Evolutionary conservation across 495 filamentous ascomycete species (phyloP), one percentile per base, ranked within the genome.

Genomic region (Talaromyces liani): DNA sequence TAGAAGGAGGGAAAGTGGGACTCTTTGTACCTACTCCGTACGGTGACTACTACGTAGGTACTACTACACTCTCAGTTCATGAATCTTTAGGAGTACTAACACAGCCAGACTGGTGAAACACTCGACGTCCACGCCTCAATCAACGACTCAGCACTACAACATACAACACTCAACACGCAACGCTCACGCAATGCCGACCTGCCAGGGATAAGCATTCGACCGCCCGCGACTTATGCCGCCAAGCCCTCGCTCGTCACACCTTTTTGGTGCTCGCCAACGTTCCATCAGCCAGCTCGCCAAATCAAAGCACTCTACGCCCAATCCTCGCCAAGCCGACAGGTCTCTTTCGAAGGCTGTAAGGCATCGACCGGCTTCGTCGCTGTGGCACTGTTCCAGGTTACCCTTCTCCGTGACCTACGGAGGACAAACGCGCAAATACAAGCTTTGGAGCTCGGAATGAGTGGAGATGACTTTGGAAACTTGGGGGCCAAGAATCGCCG

Each of bases 221-320:
- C n/a, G 20, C 47, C 20, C 16, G 54, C 55, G 8, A 58, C n/a
- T 33, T 58, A 58, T 33, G 55, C 55, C 31, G 55, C 55, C 55
- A 58, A 58, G 55, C 55, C 29, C 7, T 33, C 18, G 27, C 55
- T 25, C 27, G 55, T 58, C 55, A 58, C 55, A 58, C 55, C 55
- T 18, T 29, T 25, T 54, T 25, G 20, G 20, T 51, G 47, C 47
- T 22, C 47, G 20, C 47, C 20, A 41, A 41, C 18, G 49, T 54
- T 25, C 8, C 49, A 54, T 54, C 49, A 22, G 49, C 47, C 47
- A 53, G n/a, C n/a, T 24, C 47, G 47, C 47, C 47, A 22, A 53
- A 53, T 53, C 47, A 53, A n/a, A n/a, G 47, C 22, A 2, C 22
- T 24, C 22, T 14, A 14, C 34, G 34, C 34, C 34, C 36, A 41